Conservation (phyloP, 1,284 basidiomycete species). For the Cryptococcus sp. region DNA sequence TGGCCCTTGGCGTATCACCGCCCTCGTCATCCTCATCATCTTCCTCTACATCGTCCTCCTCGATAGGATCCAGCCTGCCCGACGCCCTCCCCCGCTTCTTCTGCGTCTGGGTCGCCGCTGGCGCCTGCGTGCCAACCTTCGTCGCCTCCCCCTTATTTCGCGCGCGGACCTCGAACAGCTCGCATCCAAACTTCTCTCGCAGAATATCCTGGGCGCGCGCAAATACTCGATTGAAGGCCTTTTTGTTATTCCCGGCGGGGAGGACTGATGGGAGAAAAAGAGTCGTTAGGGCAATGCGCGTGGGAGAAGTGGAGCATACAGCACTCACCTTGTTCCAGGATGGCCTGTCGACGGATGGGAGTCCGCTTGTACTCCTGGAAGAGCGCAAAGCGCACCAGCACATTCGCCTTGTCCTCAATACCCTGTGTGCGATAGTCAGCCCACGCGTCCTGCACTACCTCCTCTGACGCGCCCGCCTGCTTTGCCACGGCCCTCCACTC, state of each 20-base stretch:
- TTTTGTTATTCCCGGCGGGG: slow-evolving; percentile 15
- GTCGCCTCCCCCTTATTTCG: slow-evolving; percentile 10
- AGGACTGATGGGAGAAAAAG: slow-evolving; percentile 23
- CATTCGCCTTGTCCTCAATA: slow-evolving; percentile 26
- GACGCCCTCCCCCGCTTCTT: slow-evolving; percentile 22
- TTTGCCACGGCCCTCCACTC: too few species aligned
- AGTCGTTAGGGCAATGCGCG: background rate
- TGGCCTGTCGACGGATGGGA: slow-evolving; percentile 32
- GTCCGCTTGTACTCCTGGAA: slow-evolving; percentile 42
- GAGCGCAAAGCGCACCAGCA: slow-evolving; percentile 41
- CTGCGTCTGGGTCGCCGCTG: slow-evolving; percentile 22
- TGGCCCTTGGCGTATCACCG: slow-evolving; percentile 1
- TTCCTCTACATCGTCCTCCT: slow-evolving; percentile 26
- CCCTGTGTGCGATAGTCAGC: slow-evolving; percentile 20
- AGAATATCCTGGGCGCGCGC: slow-evolving; percentile 32
- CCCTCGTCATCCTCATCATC: slow-evolving; percentile 22
- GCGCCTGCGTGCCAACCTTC: slow-evolving; percentile 9
- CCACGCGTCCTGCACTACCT: background rate
- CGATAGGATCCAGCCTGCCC: slow-evolving; percentile 15
- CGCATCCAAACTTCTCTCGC: slow-evolving; percentile 39
- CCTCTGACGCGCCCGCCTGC: too few species aligned
- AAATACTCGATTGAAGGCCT: slow-evolving; percentile 32
- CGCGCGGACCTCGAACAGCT: slow-evolving; percentile 41
- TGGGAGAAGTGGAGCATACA: background rate
- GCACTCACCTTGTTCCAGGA: slow-evolving; percentile 33